Percentiles rank a stretch among this genome's conserved stretches.
phyloP scores from a whole-genome alignment of 768 basidiomycete species.

The Rhizopogon vesiculosus region DNA sequence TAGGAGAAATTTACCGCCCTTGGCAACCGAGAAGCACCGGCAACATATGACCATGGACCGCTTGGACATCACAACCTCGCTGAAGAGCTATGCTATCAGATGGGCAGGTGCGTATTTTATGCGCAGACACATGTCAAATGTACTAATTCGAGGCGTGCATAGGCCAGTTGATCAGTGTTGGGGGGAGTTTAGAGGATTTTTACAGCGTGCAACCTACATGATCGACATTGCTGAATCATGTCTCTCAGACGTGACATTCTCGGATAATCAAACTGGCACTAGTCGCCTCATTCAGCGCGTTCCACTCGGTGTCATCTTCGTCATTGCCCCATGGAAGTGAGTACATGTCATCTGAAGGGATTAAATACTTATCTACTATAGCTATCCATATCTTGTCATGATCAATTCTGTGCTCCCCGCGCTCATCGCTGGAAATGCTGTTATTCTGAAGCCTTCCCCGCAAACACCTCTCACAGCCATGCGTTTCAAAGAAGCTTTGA shows the following conservation, averaged over 20 bases:
- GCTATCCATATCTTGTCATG: slow-evolving; percentile 85
- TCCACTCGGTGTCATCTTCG: slow-evolving; percentile 83
- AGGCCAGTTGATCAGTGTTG: slow-evolving; percentile 77
- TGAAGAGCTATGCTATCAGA: slow-evolving; percentile 78
- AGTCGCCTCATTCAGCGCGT: slow-evolving; percentile 76
- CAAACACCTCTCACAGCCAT: slow-evolving; percentile 92
- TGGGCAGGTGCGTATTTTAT: slow-evolving; percentile 71
- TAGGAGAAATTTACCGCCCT: slow-evolving; percentile 27
- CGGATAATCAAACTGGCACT: slow-evolving; percentile 80
- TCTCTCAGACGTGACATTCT: slow-evolving; percentile 70
- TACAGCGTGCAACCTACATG: slow-evolving; percentile 83
- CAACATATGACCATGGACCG: slow-evolving; percentile 49
- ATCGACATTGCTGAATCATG: slow-evolving; percentile 73
- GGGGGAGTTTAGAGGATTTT: slow-evolving; percentile 77
- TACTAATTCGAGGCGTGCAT: not conserved
- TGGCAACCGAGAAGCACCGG: not conserved
- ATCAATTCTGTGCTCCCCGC: slow-evolving; percentile 93
- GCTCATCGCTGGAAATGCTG: slow-evolving; percentile 84
- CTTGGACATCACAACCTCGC: slow-evolving; percentile 52
- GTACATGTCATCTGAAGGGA: slow-evolving; percentile 20
- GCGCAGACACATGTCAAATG: not conserved
- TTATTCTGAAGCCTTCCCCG: slow-evolving; percentile 93
- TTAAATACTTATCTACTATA: slow-evolving; percentile 24
- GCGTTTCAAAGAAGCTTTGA: slow-evolving; percentile 64
- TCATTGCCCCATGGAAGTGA: slow-evolving; percentile 92